Conservation (phyloP, 495 filamentous ascomycete genomes). For the Lophiotrema nucula region DNA sequence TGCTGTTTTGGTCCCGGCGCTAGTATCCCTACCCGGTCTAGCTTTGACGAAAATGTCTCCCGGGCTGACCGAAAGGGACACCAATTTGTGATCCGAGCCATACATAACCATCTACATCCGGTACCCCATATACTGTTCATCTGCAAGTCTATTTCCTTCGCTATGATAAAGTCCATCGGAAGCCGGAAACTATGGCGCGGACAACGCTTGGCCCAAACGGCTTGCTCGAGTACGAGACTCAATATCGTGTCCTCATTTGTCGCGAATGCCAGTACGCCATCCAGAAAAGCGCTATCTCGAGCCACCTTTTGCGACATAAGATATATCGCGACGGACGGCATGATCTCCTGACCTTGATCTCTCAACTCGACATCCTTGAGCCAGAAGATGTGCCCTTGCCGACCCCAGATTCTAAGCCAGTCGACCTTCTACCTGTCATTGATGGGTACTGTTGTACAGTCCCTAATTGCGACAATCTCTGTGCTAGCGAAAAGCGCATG, state of each 20-base stretch:
- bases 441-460: constrained; percentile 37
- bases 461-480: constrained; percentile 35
- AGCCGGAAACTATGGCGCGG: constrained; percentile 13
- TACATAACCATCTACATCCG: no score
- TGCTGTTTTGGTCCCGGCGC: no score
- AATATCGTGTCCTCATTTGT: constrained; percentile 41
- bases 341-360: constrained; percentile 32
- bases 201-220: constrained; percentile 22
- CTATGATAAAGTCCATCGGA: no score
- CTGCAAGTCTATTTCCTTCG: no score
- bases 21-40: no score
- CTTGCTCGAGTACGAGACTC: constrained; percentile 38
- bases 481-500: constrained; percentile 41
- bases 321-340: constrained; percentile 41
- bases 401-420: constrained; percentile 27
- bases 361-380: constrained; percentile 35
- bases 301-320: constrained; percentile 43
- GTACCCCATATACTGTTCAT: no score
- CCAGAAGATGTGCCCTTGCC: constrained; percentile 38
- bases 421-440: constrained; percentile 38
- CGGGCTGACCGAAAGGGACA: no score
- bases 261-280: constrained; percentile 45
- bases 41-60: no score
- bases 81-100: no score
- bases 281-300: constrained; percentile 41